Evolutionary conservation across 164 flowering plant genomes (phyloP).

Genomic region (Santalum album): DNA sequence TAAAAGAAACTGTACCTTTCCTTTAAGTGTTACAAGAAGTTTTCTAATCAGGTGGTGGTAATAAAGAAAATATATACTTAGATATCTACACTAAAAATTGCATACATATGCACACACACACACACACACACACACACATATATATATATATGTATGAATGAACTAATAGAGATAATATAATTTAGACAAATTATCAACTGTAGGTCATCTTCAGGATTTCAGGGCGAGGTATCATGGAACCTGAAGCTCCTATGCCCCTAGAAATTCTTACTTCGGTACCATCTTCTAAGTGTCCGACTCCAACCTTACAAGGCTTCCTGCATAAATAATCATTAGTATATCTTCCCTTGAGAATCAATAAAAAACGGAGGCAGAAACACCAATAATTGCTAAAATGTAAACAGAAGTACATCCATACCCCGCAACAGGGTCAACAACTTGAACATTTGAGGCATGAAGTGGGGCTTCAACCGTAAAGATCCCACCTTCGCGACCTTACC

Average conservation of each 20-base stretch:
- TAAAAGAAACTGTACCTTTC: too few relatives aligned
- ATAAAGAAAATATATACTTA: too few relatives aligned
- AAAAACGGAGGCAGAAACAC: background rate
- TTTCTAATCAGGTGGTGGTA: too few relatives aligned
- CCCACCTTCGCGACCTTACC: conserved; percentile 96
- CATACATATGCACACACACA: too few relatives aligned
- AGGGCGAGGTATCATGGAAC: conserved; percentile 86
- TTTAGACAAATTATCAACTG: conserved; percentile 35
- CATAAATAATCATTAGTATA: conserved; percentile 6
- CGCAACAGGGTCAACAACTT: conserved; percentile 75
- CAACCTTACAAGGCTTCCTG: conserved; percentile 85
- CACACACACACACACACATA: too few relatives aligned
- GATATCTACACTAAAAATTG: too few relatives aligned
- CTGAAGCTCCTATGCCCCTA: conserved; percentile 78
- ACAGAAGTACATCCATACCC: conserved; percentile 34
- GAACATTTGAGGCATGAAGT: conserved; percentile 91
- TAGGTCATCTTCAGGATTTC: conserved; percentile 91
- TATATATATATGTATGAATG: too few relatives aligned
- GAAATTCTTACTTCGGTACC: conserved; percentile 82
- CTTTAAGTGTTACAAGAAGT: too few relatives aligned
- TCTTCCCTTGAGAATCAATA: background rate
- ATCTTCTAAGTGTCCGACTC: conserved; percentile 70
- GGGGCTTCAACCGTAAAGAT: conserved; percentile 96
- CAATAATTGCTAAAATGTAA: background rate
- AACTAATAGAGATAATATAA: background rate